Evolutionary conservation across 2,329 filamentous ascomycete genomes (phyloP), one percentile per base, ranked within the genome.

Genomic region (Curvularia eragrostidis): DNA sequence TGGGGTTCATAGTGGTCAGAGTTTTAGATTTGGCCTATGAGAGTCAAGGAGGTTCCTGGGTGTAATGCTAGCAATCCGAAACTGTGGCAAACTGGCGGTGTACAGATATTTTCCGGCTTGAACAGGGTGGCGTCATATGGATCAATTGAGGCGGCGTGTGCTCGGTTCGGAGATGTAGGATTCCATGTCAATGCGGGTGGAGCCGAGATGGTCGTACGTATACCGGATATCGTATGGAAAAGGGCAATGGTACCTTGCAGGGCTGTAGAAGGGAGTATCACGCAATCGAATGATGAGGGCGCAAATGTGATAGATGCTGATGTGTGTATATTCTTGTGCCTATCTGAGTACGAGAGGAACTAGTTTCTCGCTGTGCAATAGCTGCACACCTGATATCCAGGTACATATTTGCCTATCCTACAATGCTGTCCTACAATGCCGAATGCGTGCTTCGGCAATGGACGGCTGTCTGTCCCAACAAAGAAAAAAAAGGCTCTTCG

Each of bases 401-500:
- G 44, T 61, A 48, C 55, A 47, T 58, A 38, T 46, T 53, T 61
- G 36, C 53, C 46, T 28, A 47, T 48, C 46, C 32, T 58, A 38
- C 41, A 39, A 55, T 48, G 32, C 18, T 39, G 12, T 26, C 41
- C 28, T 32, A 30, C 41, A 39, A 18, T 24, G 34, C 28, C 46
- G 18, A 38, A 34, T 54, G 38, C 42, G n/a, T 44, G 26, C 52
- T 49, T 44, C 47, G 21, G 52, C 52, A 42, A 46, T 44, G 39
- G 32, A 18, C 41, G n/a, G 30, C 21, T 42, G n/a, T 19, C 43
- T 56, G n/a, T 52, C 55, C 39, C 46, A 52, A 49, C 42, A 43
- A 49, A 58, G n/a, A 58, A 34, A 24, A 42, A 63, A 61, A 24
- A 64, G 64, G 67, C 66, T 51, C 52, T 41, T 58, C 61, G 71